Percentiles rank a stretch among this genome's conserved stretches.
These are phyloP conservation scores for Pinus albicaulis DNA, from an alignment of 75 land plant species.

Conservation along the genomic window DNA sequence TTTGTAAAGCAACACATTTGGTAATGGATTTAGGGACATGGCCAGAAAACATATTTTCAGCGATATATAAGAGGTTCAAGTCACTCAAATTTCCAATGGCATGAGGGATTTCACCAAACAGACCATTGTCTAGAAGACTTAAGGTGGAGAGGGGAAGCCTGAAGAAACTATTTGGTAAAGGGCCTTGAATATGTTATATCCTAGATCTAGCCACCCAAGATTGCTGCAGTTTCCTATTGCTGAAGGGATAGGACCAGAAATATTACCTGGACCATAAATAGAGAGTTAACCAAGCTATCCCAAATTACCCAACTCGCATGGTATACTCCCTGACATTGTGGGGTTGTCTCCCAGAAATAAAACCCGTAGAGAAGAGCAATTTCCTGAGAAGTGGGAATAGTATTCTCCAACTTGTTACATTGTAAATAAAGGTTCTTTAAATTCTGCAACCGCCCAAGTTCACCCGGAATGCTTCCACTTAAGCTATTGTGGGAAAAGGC, in stretches of 20 bases:
- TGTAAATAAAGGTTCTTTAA: not conserved
- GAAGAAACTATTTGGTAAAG: not conserved
- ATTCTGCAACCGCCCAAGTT: not conserved
- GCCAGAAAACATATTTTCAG: constrained; percentile 57
- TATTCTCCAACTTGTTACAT: not conserved
- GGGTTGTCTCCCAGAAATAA: not conserved
- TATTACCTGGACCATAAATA: not conserved
- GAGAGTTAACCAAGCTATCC: not conserved
- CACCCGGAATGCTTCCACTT: no score
- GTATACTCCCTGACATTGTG: not conserved
- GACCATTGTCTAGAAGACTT: constrained; percentile 30
- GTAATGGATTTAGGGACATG: constrained; percentile 47
- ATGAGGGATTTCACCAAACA: constrained; percentile 42
- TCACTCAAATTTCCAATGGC: constrained; percentile 19
- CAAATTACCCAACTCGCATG: not conserved
- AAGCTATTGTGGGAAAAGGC: no score
- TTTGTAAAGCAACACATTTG: not conserved
- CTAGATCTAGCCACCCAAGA: not conserved
- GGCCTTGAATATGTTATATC: not conserved
- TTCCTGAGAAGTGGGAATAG: not conserved
- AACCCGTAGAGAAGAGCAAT: no score
- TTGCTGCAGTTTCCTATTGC: constrained; percentile 5
- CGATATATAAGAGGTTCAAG: constrained; percentile 33
- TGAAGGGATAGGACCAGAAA: not conserved
- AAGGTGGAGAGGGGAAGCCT: not conserved